Percentiles rank a stretch among this genome's conserved stretches.
phyloP scores from a whole-genome alignment of 257 asterid species.

The Nemophila menziesii region DNA sequence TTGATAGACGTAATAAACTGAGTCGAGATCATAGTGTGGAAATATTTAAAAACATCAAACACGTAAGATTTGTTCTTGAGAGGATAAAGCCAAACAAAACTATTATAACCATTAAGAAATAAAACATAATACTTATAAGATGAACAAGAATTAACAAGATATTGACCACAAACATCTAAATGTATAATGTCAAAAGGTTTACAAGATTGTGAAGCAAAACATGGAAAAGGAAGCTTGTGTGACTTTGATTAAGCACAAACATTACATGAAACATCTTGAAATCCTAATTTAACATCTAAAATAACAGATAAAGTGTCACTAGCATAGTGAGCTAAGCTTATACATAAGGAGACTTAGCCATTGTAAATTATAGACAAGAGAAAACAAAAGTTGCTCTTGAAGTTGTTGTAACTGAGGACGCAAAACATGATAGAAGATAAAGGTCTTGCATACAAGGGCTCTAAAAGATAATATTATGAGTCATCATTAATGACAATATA shows the following conservation, averaged over 20 bases:
- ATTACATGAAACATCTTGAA: too few species aligned
- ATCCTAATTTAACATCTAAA: not conserved
- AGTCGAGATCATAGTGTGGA: not conserved
- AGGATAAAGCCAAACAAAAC: not conserved
- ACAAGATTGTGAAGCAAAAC: not conserved
- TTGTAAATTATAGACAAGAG: not conserved
- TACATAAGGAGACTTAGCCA: not conserved
- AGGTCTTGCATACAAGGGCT: not conserved
- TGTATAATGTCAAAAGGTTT: not conserved
- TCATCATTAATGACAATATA: too few species aligned
- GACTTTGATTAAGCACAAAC: too few species aligned
- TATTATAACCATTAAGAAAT: not conserved
- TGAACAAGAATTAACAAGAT: not conserved
- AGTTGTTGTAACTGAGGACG: too few species aligned
- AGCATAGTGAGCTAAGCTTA: not conserved
- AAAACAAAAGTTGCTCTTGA: too few species aligned
- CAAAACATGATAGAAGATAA: not conserved
- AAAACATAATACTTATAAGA: not conserved
- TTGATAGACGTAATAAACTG: not conserved
- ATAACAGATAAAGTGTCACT: not conserved
- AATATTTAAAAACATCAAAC: not conserved
- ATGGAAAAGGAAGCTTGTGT: not conserved
- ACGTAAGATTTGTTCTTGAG: not conserved
- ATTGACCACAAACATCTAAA: conserved; percentile 1
- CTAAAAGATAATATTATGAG: not conserved